Evolutionary conservation across 768 basidiomycete genomes (phyloP).

Genomic region (Thelephora aurantiotincta): DNA sequence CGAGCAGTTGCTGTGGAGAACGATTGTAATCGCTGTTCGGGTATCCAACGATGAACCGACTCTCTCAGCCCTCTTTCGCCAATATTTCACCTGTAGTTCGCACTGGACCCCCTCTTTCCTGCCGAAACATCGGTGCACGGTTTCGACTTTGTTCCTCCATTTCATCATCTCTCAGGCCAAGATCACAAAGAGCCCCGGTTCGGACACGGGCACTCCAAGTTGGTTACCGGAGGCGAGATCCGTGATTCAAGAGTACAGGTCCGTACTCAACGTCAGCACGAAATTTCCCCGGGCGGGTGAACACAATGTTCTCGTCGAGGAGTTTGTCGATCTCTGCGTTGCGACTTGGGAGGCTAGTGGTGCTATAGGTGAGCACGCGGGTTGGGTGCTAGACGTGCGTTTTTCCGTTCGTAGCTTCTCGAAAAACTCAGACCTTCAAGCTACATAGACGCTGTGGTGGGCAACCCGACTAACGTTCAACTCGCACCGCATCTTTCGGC

Average conservation of each 20-base stretch:
- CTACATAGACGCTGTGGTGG: conserved; percentile 75
- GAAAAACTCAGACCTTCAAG: neutral
- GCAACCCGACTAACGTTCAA: conserved; percentile 90
- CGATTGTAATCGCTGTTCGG: conserved; percentile 48
- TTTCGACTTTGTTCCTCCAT: conserved; percentile 59
- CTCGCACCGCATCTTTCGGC: conserved; percentile 71
- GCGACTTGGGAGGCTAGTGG: conserved; percentile 72
- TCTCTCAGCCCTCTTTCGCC: conserved; percentile 50
- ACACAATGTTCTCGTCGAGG: conserved; percentile 64
- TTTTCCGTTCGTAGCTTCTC: neutral
- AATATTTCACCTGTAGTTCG: conserved; percentile 44
- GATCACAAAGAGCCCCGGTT: conserved; percentile 7
- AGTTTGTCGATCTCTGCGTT: conserved; percentile 70
- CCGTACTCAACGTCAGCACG: conserved; percentile 53
- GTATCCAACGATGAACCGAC: conserved; percentile 22
- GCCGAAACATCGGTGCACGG: conserved; percentile 55
- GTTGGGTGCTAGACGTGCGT: conserved; percentile 77
- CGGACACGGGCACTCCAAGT: conserved; percentile 22
- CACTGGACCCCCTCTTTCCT: conserved; percentile 77
- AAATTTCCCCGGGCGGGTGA: conserved; percentile 74
- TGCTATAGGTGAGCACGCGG: conserved; percentile 41
- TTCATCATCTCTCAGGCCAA: conserved; percentile 43
- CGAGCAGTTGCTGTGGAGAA: conserved; percentile 74
- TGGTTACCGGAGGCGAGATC: conserved; percentile 58
- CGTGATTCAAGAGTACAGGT: conserved; percentile 58